Conservation (phyloP, 176 grass and related monocot genomes). For the Zoysia japonica region DNA sequence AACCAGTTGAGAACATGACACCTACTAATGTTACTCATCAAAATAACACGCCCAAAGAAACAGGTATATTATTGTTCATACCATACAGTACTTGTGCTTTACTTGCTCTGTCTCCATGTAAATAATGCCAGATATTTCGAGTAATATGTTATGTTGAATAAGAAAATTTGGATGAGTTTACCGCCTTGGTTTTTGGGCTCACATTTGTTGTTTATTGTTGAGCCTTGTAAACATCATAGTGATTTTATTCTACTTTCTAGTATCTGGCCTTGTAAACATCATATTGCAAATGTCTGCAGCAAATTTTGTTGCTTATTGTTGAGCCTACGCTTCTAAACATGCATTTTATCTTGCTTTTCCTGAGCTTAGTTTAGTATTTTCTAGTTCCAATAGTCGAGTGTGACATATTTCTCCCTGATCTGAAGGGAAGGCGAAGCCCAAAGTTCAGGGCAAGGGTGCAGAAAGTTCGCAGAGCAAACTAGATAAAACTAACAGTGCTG, state of each 20-base stretch:
- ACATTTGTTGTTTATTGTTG: neutral
- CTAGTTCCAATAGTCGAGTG: constrained; percentile 7
- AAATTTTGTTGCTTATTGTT: neutral
- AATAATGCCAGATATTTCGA: neutral
- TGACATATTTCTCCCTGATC: constrained; percentile 41
- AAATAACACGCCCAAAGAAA: constrained; percentile 46
- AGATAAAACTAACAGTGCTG: constrained; percentile 38
- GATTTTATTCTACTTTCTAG: neutral
- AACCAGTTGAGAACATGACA: constrained; percentile 42
- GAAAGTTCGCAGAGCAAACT: constrained; percentile 45
- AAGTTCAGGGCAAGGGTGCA: constrained; percentile 47
- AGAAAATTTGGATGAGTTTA: constrained; percentile 15
- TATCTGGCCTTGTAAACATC: constrained; percentile 9
- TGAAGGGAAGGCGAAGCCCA: constrained; percentile 52
- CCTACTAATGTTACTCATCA: constrained; percentile 46
- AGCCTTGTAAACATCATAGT: constrained; percentile 1
- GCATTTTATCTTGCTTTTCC: constrained; percentile 16
- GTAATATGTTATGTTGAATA: constrained; percentile 25
- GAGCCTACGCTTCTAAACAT: constrained; percentile 16
- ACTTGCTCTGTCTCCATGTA: neutral
- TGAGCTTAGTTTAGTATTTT: constrained; percentile 23
- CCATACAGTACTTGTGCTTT: constrained; percentile 15
- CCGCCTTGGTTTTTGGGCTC: neutral
- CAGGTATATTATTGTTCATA: constrained; percentile 47
- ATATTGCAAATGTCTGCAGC: neutral